Evolutionary conservation across 2,329 filamentous ascomycete species (phyloP).

Genomic region (Paraphoma chrysanthemicola): DNA sequence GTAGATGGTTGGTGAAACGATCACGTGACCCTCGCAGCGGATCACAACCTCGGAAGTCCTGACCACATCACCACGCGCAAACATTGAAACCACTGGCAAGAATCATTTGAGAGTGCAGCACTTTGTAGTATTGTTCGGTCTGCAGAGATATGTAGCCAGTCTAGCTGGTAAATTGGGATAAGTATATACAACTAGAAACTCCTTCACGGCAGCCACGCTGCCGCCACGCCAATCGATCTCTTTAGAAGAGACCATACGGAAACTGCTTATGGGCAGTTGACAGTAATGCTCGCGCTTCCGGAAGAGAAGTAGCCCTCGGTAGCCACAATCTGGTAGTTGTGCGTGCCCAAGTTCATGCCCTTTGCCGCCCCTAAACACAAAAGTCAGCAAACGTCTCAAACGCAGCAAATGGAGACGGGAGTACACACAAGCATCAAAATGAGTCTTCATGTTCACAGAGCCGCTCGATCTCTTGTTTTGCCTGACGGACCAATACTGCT

Average conservation of each 20-base stretch:
- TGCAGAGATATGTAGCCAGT: too few species aligned
- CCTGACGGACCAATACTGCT: constrained; percentile 59
- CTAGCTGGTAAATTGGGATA: not conserved
- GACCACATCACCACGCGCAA: too few species aligned
- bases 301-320: constrained; percentile 62
- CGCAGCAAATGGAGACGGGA: not conserved
- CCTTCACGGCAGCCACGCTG: not conserved
- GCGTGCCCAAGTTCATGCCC: constrained; percentile 39
- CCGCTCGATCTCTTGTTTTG: constrained; percentile 39
- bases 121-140: too few species aligned
- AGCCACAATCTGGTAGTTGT: constrained; percentile 56
- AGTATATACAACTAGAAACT: constrained; percentile 5
- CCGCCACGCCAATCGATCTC: not conserved
- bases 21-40: too few species aligned
- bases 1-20: too few species aligned
- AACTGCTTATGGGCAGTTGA: constrained; percentile 38
- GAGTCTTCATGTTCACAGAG: constrained; percentile 40
- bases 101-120: too few species aligned
- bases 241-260: not conserved
- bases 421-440: constrained; percentile 38
- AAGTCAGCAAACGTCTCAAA: not conserved
- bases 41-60: too few species aligned
- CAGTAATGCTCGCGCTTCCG: constrained; percentile 58
- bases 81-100: too few species aligned
- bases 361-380: constrained; percentile 23